Evolutionary conservation across 495 filamentous ascomycete genomes (phyloP).

Genomic region (Annulohypoxylon bovei): DNA sequence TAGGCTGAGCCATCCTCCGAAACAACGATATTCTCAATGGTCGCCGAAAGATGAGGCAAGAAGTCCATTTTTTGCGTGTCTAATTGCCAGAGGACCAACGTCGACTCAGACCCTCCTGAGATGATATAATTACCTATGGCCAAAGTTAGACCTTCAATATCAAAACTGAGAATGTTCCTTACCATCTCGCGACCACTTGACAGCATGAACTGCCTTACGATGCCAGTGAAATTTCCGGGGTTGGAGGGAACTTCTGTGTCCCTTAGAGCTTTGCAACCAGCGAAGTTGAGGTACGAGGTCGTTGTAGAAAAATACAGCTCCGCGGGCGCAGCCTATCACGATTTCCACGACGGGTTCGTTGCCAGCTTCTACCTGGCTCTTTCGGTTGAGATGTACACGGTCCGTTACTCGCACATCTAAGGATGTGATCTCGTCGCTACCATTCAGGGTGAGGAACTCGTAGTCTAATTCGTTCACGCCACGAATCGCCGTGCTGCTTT

Average conservation of each 20-base stretch:
- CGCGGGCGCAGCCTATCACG: constrained; percentile 76
- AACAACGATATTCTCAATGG: constrained; percentile 83
- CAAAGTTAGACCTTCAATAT: constrained; percentile 29
- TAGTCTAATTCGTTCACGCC: constrained; percentile 54
- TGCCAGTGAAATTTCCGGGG: constrained; percentile 89
- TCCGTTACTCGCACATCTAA: constrained; percentile 60
- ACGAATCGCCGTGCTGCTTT: constrained; percentile 12
- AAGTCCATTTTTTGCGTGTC: constrained; percentile 82
- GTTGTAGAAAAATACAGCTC: constrained; percentile 80
- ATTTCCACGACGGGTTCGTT: constrained; percentile 66
- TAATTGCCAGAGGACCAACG: constrained; percentile 94
- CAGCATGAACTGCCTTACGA: constrained; percentile 76
- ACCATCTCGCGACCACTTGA: constrained; percentile 95
- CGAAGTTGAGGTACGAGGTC: constrained; percentile 71
- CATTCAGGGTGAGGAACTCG: constrained; percentile 60
- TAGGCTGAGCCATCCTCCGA: constrained; percentile 83
- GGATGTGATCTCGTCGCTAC: constrained; percentile 65
- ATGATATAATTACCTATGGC: constrained; percentile 89
- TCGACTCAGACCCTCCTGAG: constrained; percentile 90
- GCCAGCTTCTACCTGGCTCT: constrained; percentile 49
- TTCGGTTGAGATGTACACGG: constrained; percentile 44
- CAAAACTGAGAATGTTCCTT: constrained; percentile 43
- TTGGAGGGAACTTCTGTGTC: constrained; percentile 52
- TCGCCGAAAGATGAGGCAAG: constrained; percentile 86
- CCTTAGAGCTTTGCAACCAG: constrained; percentile 30